Evolutionary conservation across 2,329 filamentous ascomycete species (phyloP).

Genomic region (Exophiala lecanii-corni): DNA sequence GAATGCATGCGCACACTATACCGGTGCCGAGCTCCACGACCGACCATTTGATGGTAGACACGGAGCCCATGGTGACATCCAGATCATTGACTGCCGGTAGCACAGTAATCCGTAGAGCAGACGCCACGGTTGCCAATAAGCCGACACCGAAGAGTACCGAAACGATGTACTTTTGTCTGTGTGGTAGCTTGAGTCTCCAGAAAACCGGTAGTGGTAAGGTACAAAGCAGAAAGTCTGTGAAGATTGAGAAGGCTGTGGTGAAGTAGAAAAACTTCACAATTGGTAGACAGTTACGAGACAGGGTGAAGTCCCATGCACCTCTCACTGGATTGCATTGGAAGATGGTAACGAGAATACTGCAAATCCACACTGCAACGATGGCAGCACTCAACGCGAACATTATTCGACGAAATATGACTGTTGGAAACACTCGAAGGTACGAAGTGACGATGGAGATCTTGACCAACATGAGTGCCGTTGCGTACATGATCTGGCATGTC

Average conservation of each 20-base stretch:
- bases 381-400: conserved; percentile 21
- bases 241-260: conserved; percentile 56
- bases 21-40: conserved; percentile 42
- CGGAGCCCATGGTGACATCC: conserved; percentile 36
- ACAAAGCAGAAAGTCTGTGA: conserved; percentile 55
- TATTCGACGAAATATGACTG: conserved; percentile 14
- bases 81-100: conserved; percentile 36
- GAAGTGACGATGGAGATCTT: conserved; percentile 33
- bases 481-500: conserved; percentile 48
- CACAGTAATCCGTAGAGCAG: conserved; percentile 45
- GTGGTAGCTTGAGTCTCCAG: conserved; percentile 43
- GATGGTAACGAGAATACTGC: conserved; percentile 40
- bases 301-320: conserved; percentile 37
- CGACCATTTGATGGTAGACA: conserved; percentile 45
- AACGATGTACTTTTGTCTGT: conserved; percentile 46
- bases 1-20: conserved; percentile 41
- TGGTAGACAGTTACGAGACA: conserved; percentile 39
- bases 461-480: conserved; percentile 35
- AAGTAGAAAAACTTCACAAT: conserved; percentile 50
- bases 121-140: conserved; percentile 46
- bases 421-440: conserved; percentile 32
- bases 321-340: conserved; percentile 44
- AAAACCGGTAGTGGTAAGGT: conserved; percentile 49
- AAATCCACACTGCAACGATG: conserved; percentile 26
- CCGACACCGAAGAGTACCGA: conserved; percentile 49